Conservation (phyloP, 176 grass and related monocot genomes). For the sorghum (Sorghum bicolor) region Sorghum_bicolor_NCBIv3 NC_012875.2:45636501-45637000, state of each 20-base stretch:
- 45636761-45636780: constrained; percentile 44
- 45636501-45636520: constrained; percentile 58
- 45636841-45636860: neutral
- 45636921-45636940: constrained; percentile 51
- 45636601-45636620: neutral
- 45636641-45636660: neutral
- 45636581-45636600: constrained; percentile 36
- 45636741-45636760: constrained; percentile 60
- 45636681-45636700: constrained; percentile 34
- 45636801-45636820: neutral
- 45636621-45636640: neutral
- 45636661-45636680: neutral
- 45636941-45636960: constrained; percentile 53
- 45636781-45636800: constrained; percentile 25
- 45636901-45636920: constrained; percentile 68
- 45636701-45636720: constrained; percentile 58
- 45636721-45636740: constrained; percentile 66
- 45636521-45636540: constrained; percentile 36
- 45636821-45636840: constrained; percentile 6
- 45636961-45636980: constrained; percentile 49
- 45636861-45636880: constrained; percentile 33
- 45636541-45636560: constrained; percentile 41
- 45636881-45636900: constrained; percentile 65
- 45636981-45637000: constrained; percentile 49
- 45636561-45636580: constrained; percentile 36